Evolutionary conservation across 805 yeast species (phyloP), one percentile per base, ranked within the genome.

Genomic region (Yamadazyma ubonensis): DNA sequence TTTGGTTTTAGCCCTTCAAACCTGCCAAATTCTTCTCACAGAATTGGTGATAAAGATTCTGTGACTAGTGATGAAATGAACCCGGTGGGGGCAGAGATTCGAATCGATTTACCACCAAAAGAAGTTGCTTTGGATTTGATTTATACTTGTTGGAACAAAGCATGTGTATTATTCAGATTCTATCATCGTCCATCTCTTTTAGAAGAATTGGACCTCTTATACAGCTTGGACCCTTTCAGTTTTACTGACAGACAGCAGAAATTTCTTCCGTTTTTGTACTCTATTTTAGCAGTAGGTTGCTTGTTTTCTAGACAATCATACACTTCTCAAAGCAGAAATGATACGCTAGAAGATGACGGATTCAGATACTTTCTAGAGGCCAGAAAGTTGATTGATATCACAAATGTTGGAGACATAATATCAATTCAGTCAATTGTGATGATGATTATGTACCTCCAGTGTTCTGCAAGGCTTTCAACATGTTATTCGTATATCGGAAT

Each of bases 401-500:
- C 93, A 1, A 89, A 88, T 58, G 86, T 90, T 2, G 76, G 89
- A 11, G 96, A 86, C 57, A 74, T 85, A 5, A 80, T 78, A 49
- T 82, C 93, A 8, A 86, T 88, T 44, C 96, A 88, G 61, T 81
- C 96, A 0, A 75, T 88, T 40, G 87, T 89, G 23, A 86, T 87
- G 90, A 70, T 89, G 74, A 81, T 86, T 16, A 70, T 88, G 47
- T 89, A 86, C 60, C 63, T 89, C 35, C 96, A 89, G 61, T 87
- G 95, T 54, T 83, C 95, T 3, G 96, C 96, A 0, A 73, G 93
- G 48, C 67, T 89, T 41, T 81, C 91, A 0, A 84, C 95, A 1
- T 87, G 96, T 58, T 88, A 89, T 58, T 82, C 95, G 0, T 89
- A 87, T 58, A 85, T 88, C 46, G 96, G 96, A 6, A 81, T 87